phyloP scores from a whole-genome alignment of 2,329 filamentous ascomycete genomes.

The Lecanoromycetidae sp. region DNA sequence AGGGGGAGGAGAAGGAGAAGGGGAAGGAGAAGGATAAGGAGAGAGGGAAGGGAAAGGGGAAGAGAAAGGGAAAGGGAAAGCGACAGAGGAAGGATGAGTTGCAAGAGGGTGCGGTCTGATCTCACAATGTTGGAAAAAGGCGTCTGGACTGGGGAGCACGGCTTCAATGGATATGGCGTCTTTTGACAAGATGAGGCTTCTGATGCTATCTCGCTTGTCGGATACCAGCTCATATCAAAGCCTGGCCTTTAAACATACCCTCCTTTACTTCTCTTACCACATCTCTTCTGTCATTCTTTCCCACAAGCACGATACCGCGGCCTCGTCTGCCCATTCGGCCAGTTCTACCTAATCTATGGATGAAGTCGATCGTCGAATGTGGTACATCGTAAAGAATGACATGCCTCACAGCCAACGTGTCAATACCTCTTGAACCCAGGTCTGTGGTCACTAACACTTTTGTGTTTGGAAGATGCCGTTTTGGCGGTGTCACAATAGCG shows the following conservation, averaged over 20 bases:
- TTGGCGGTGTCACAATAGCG: constrained; percentile 1
- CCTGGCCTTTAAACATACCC: constrained; percentile 73
- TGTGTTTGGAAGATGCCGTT: constrained; percentile 55
- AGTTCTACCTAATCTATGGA: constrained; percentile 83
- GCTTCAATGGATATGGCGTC: neutral
- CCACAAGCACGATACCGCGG: constrained; percentile 78
- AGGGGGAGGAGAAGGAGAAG: neutral
- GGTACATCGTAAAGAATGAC: constrained; percentile 97
- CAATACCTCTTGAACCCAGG: constrained; percentile 81
- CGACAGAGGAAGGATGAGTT: no score
- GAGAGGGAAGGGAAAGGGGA: neutral
- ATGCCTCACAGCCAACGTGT: constrained; percentile 79
- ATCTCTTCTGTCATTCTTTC: constrained; percentile 78
- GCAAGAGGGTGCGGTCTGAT: no score
- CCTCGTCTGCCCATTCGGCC: constrained; percentile 88
- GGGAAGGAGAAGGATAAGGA: neutral
- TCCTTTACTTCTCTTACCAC: constrained; percentile 84
- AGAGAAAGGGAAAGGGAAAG: neutral
- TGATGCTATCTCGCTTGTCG: neutral
- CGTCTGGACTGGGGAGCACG: neutral
- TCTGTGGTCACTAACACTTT: constrained; percentile 93
- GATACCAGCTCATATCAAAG: constrained; percentile 49
- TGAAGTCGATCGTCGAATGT: constrained; percentile 94
- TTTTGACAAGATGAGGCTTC: neutral
- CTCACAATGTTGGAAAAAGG: no score